phyloP scores from a whole-genome alignment of 345 rosid species.

The Bretschneidera sinensis region DNA sequence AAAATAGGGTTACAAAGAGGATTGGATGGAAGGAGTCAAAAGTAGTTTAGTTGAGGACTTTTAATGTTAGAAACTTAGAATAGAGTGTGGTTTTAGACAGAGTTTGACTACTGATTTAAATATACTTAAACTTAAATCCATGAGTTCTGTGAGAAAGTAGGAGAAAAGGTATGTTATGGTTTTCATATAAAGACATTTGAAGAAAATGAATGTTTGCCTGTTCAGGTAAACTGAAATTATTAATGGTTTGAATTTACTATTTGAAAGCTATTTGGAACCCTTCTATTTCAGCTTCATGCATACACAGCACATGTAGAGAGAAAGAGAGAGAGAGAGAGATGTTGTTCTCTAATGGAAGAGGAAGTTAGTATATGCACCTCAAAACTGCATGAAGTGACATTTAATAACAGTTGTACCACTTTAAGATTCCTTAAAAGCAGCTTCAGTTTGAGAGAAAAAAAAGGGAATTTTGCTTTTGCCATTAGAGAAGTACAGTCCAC shows the following conservation, averaged over 20 bases:
- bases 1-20: background rate
- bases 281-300: conserved; percentile 19
- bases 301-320: background rate
- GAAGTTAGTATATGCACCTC: too few species aligned
- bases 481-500: conserved; percentile 2
- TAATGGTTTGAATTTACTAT: conserved; percentile 31
- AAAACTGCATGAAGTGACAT: too few species aligned
- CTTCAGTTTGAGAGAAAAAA: too few species aligned
- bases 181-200: conserved; percentile 25
- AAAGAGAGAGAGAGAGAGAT: background rate
- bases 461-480: conserved; percentile 6
- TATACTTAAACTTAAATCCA: too few species aligned
- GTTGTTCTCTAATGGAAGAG: conserved; percentile 15
- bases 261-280: conserved; percentile 37
- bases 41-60: conserved; percentile 25
- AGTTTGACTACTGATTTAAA: conserved; percentile 19
- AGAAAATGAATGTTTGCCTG: conserved; percentile 23
- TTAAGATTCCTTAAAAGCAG: too few species aligned
- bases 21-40: conserved; percentile 10
- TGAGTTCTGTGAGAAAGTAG: conserved; percentile 17
- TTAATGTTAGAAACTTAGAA: conserved; percentile 4
- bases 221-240: conserved; percentile 31
- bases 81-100: conserved; percentile 14
- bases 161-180: conserved; percentile 13
- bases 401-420: too few species aligned